Conservation (phyloP, 768 basidiomycete genomes). For the Amyloporia xantha region DNA sequence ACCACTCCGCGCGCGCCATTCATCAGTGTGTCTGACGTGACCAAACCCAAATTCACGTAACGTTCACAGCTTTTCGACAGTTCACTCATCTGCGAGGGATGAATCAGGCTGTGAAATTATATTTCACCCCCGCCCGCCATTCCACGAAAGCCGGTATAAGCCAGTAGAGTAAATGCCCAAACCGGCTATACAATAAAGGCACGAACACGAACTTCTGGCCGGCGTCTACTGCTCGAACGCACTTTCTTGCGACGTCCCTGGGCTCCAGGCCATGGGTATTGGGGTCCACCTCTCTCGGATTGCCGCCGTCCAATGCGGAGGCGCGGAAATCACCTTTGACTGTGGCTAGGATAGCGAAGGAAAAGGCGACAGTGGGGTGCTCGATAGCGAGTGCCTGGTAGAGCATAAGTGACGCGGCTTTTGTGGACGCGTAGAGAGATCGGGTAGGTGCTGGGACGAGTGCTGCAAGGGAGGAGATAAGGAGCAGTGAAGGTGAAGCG, state of each 20-base stretch:
- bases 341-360: constrained; percentile 57
- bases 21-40: too few species aligned
- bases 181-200: constrained; percentile 37
- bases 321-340: constrained; percentile 76
- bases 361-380: constrained; percentile 61
- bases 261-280: constrained; percentile 52
- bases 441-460: constrained; percentile 83
- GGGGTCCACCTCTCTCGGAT: constrained; percentile 39
- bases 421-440: constrained; percentile 77
- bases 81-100: too few species aligned
- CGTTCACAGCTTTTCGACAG: too few species aligned
- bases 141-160: constrained; percentile 53
- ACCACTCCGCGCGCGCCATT: too few species aligned
- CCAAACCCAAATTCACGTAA: too few species aligned
- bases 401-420: constrained; percentile 70
- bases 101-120: too few species aligned
- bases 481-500: constrained; percentile 60
- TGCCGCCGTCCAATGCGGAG: constrained; percentile 63
- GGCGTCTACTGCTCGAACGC: constrained; percentile 53
- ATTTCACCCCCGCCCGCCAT: constrained; percentile 53
- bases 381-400: constrained; percentile 79
- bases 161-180: constrained; percentile 60
- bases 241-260: constrained; percentile 51
- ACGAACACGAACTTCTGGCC: constrained; percentile 53
- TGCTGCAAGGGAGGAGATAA: constrained; percentile 74